phyloP scores from a whole-genome alignment of 352 stramenopile genomes.

The Phytophthora pseudosyringae region DNA sequence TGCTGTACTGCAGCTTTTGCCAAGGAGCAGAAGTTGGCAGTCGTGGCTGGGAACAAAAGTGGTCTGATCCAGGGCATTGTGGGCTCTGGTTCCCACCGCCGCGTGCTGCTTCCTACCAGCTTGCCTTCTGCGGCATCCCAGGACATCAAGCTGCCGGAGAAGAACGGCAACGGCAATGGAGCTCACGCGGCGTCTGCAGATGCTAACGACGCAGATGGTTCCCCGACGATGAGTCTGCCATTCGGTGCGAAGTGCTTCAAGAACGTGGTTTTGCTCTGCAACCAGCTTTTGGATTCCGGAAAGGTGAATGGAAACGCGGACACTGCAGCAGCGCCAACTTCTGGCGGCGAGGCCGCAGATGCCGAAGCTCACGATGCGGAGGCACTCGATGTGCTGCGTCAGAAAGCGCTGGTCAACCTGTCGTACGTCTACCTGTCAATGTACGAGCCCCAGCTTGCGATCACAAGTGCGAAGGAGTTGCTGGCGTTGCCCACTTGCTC shows the following conservation, averaged over 20 bases:
- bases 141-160: slow-evolving; percentile 74
- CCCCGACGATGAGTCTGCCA: slow-evolving; percentile 82
- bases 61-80: slow-evolving; percentile 82
- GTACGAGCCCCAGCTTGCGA: slow-evolving; percentile 89
- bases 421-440: slow-evolving; percentile 93
- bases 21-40: slow-evolving; percentile 66
- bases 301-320: slow-evolving; percentile 41
- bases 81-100: slow-evolving; percentile 79
- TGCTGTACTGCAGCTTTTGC: slow-evolving; percentile 89
- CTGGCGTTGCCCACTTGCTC: slow-evolving; percentile 71
- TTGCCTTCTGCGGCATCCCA: slow-evolving; percentile 63
- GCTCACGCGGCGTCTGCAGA: slow-evolving; percentile 32
- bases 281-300: slow-evolving; percentile 67
- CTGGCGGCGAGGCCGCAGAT: slow-evolving; percentile 27
- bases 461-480: slow-evolving; percentile 84
- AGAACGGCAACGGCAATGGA: slow-evolving; percentile 53
- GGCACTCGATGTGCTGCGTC: slow-evolving; percentile 71
- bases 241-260: slow-evolving; percentile 91
- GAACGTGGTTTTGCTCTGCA: slow-evolving; percentile 85
- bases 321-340: slow-evolving; percentile 10
- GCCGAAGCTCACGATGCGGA: slow-evolving; percentile 49
- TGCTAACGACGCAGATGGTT: slow-evolving; percentile 43
- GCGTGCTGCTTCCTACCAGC: slow-evolving; percentile 80
- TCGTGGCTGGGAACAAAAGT: slow-evolving; percentile 78
- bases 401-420: slow-evolving; percentile 89